These are phyloP conservation scores for Alternaria gaisen DNA, from an alignment of 2,329 filamentous ascomycete species.

Conservation along the genomic window DNA sequence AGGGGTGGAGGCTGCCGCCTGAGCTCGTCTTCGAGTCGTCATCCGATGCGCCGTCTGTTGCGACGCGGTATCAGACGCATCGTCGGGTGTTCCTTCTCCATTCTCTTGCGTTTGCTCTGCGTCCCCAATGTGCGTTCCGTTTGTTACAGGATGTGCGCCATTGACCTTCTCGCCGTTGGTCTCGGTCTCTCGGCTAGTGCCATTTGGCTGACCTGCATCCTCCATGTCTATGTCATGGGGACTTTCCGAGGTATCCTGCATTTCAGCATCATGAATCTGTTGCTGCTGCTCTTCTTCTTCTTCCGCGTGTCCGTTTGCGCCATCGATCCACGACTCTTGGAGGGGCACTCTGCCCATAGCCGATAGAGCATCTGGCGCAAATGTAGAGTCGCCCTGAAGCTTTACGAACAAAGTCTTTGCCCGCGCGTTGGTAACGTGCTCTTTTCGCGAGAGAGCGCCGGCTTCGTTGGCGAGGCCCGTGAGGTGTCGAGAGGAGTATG, in stretches of 20 bases:
- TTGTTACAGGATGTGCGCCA: constrained; percentile 29
- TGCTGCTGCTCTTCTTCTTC: constrained; percentile 21
- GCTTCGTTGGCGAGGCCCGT: constrained; percentile 75
- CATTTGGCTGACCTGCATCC: constrained; percentile 32
- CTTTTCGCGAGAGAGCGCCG: constrained; percentile 75
- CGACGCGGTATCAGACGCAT: constrained; percentile 54
- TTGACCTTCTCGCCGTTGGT: constrained; percentile 29
- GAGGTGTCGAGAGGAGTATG: constrained; percentile 77
- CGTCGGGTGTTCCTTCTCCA: constrained; percentile 41
- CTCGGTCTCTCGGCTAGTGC: constrained; percentile 15
- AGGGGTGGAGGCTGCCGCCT: constrained; percentile 55
- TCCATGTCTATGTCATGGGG: constrained; percentile 42
- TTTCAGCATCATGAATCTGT: constrained; percentile 18
- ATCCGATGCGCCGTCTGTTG: constrained; percentile 60
- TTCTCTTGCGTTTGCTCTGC: constrained; percentile 31
- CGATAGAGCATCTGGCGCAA: constrained; percentile 64
- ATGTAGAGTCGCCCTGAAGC: constrained; percentile 77
- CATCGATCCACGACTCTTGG: constrained; percentile 24
- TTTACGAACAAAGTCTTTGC: constrained; percentile 77
- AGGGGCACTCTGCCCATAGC: constrained; percentile 54
- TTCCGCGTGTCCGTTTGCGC: constrained; percentile 13
- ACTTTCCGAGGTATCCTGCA: constrained; percentile 23
- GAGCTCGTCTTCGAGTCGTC: constrained; percentile 64
- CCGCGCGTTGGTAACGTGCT: constrained; percentile 75
- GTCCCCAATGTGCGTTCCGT: constrained; percentile 31